Evolutionary conservation across 2,329 filamentous ascomycete species (phyloP).

Genomic region (Tolypocladium pustulatum): DNA sequence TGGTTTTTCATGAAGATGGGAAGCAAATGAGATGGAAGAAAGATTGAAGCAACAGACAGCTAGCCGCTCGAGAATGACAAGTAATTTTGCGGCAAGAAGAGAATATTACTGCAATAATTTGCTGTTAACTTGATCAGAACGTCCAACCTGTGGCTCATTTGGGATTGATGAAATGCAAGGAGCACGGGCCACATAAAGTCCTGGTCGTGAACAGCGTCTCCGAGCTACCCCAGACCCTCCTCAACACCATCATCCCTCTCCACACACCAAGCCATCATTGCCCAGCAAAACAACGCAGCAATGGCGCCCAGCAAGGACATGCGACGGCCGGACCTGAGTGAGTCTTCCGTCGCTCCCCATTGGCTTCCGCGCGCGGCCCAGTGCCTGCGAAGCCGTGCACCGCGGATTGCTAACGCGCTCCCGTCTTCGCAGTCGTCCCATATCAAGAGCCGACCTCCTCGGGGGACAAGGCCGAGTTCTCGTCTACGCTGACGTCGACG

Average conservation of each 20-base stretch:
- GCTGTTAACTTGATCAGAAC: background rate
- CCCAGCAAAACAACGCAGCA: background rate
- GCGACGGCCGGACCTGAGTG: conserved; percentile 33
- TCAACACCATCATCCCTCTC: background rate
- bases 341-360: conserved; percentile 6
- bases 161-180: background rate
- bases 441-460: conserved; percentile 68
- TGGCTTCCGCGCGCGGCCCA: background rate
- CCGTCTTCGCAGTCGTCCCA: conserved; percentile 57
- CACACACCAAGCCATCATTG: background rate
- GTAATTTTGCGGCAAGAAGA: too few relatives aligned
- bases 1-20: too few relatives aligned
- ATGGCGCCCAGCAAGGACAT: conserved; percentile 34
- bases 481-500: conserved; percentile 62
- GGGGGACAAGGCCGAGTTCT: conserved; percentile 56
- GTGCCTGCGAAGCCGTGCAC: background rate
- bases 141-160: background rate
- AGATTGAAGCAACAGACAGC: background rate
- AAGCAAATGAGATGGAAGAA: too few relatives aligned
- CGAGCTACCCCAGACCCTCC: background rate
- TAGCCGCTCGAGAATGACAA: background rate
- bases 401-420: background rate
- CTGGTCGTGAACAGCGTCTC: background rate
- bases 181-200: background rate
- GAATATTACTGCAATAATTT: background rate